phyloP scores from a whole-genome alignment of 352 stramenopile species.

The Globisporangium solare region DNA sequence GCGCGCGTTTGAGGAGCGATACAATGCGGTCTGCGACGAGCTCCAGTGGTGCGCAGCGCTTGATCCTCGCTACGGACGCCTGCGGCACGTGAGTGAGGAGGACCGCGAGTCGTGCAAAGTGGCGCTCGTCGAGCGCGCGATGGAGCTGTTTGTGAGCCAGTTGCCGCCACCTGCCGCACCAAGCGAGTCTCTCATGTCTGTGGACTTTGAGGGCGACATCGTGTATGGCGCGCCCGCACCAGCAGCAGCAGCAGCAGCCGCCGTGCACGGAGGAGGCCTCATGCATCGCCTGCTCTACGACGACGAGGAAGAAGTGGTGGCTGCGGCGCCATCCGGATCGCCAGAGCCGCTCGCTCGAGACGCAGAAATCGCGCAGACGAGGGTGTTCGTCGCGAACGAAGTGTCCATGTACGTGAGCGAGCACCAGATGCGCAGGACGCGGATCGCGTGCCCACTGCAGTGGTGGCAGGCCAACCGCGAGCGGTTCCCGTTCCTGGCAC shows the following conservation, averaged over 20 bases:
- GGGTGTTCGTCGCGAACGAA: conserved; percentile 30
- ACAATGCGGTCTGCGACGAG: conserved; percentile 13
- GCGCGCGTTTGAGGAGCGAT: conserved; percentile 8
- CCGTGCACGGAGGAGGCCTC: conserved; percentile 20
- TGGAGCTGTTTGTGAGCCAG: conserved; percentile 24
- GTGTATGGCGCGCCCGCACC: conserved; percentile 17
- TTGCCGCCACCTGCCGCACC: conserved; percentile 8
- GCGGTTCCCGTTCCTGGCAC: conserved; percentile 34
- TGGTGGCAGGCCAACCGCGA: conserved; percentile 41
- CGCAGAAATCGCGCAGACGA: conserved; percentile 32
- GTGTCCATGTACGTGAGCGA: conserved; percentile 35
- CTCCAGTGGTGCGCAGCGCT: conserved; percentile 37
- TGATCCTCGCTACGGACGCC: conserved; percentile 38
- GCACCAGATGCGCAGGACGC: conserved; percentile 37
- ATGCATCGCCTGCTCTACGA: conserved; percentile 53
- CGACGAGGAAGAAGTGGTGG: conserved; percentile 35
- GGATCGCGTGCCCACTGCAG: conserved; percentile 35
- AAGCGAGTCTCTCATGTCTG: conserved; percentile 12
- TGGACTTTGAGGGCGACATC: conserved; percentile 30
- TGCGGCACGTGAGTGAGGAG: conserved; percentile 38
- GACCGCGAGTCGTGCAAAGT: conserved; percentile 24
- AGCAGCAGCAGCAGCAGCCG: background rate
- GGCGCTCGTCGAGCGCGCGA: conserved; percentile 13
- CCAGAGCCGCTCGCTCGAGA: conserved; percentile 29
- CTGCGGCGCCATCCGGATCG: background rate